A percentile compares a stretch with the other conserved stretches of the same genome.
Evolutionary conservation across 768 basidiomycete genomes (phyloP).

Genomic region (Podaxis sp.): DNA sequence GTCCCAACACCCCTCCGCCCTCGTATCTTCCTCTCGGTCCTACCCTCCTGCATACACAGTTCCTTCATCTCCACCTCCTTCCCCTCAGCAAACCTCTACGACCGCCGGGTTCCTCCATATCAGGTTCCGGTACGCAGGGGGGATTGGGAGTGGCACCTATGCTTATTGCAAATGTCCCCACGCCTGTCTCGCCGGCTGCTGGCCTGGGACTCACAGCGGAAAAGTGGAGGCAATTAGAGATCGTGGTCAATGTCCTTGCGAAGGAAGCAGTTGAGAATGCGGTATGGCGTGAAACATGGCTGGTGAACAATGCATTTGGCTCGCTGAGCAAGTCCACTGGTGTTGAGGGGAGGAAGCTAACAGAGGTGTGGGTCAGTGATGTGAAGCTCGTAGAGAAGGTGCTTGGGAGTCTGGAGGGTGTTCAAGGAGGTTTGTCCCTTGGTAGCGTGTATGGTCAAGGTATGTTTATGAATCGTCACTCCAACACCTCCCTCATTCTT

Average conservation of each 20-base stretch:
- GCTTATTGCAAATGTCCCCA: constrained; percentile 50
- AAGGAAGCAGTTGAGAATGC: constrained; percentile 72
- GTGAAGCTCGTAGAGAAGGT: constrained; percentile 39
- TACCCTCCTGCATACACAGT: constrained; percentile 60
- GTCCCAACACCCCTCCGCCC: constrained; percentile 68
- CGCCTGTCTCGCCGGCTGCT: constrained; percentile 81
- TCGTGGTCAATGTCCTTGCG: constrained; percentile 57
- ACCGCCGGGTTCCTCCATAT: constrained; percentile 41
- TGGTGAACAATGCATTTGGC: constrained; percentile 26
- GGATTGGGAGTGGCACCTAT: constrained; percentile 31
- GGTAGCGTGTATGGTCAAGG: constrained; percentile 38
- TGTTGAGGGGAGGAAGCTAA: constrained; percentile 18
- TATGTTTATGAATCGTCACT: constrained; percentile 17
- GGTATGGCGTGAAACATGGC: constrained; percentile 66
- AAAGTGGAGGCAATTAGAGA: constrained; percentile 63
- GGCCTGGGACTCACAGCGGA: constrained; percentile 59
- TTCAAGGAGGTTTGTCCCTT: constrained; percentile 40
- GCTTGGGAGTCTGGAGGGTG: constrained; percentile 24
- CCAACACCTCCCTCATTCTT: not conserved
- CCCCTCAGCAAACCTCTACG: constrained; percentile 56
- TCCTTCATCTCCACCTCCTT: constrained; percentile 61
- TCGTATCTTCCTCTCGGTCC: constrained; percentile 70
- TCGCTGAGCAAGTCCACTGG: not conserved
- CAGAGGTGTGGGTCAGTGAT: constrained; percentile 58
- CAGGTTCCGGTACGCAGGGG: constrained; percentile 39